Evolutionary conservation across 2,329 filamentous ascomycete species (phyloP).

Genomic region (Thielaviopsis cerberus): DNA sequence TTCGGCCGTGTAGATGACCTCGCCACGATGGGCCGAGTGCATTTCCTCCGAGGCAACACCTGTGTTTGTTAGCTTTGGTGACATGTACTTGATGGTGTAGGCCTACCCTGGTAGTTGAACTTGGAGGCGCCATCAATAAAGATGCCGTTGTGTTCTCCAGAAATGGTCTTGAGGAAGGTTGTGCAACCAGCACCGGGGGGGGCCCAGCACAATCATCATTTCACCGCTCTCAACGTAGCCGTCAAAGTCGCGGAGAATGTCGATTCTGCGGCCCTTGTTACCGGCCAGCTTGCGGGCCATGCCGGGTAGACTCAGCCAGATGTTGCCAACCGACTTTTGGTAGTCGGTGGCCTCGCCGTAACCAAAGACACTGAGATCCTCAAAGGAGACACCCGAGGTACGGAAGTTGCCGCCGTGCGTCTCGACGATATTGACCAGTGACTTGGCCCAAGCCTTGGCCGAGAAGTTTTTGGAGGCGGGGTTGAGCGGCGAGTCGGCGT

Average conservation of each 20-base stretch:
- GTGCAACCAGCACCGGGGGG: slow-evolving; percentile 60
- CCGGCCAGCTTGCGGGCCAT: slow-evolving; percentile 32
- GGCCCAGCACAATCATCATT: slow-evolving; percentile 58
- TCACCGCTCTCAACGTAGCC: slow-evolving; percentile 52
- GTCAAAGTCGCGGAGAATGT: slow-evolving; percentile 50
- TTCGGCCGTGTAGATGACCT: slow-evolving; percentile 75
- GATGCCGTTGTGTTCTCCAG: slow-evolving; percentile 68
- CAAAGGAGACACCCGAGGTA: slow-evolving; percentile 45
- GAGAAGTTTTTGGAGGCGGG: slow-evolving; percentile 35
- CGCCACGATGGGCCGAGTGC: slow-evolving; percentile 60
- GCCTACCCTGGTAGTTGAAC: slow-evolving; percentile 62
- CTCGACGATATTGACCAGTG: slow-evolving; percentile 33
- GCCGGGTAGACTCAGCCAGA: slow-evolving; percentile 33
- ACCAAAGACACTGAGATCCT: slow-evolving; percentile 49
- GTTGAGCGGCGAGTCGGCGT: slow-evolving; percentile 32
- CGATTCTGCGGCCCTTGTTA: slow-evolving; percentile 36
- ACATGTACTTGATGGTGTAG: not conserved
- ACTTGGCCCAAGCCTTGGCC: slow-evolving; percentile 39
- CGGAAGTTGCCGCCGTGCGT: slow-evolving; percentile 37
- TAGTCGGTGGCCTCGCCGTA: slow-evolving; percentile 51
- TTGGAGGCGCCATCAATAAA: slow-evolving; percentile 50
- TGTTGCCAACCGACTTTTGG: slow-evolving; percentile 47
- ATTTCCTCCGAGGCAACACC: slow-evolving; percentile 54
- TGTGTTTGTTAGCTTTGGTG: slow-evolving; percentile 14
- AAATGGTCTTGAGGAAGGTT: slow-evolving; percentile 68